Base-by-base conservation (phyloP, 108 stramenopile species). In the Pseudonitzschia multiseries region DNA sequence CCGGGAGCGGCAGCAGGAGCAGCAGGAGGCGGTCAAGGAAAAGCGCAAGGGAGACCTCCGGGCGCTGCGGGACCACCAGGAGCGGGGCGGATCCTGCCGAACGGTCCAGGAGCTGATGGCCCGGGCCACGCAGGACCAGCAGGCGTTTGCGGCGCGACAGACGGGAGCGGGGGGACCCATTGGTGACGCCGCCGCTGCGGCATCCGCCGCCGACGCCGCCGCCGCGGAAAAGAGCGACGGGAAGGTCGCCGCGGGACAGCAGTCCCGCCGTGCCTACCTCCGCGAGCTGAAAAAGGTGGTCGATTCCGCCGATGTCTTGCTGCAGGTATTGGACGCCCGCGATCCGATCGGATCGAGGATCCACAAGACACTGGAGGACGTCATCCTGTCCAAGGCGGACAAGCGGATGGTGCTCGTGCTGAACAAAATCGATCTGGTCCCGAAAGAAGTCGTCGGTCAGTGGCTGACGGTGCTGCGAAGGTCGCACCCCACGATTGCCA, bases 351-450 rank as follows among this genome's bases (percentile, higher is more conserved):
- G 96, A 22, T 95, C 94, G 12, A 80, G 97, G 13, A 91, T 95
- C 70, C 91, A 93, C 76, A 81, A 89, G 32, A 85, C 93, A 21
- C 81, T 99, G 54, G 97, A 97, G 74, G 87, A 94, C 46, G 82
- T 91, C 41, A 94, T 96, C 51, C 69, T 96, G 60, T 76, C 86
- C 26, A 91, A 91, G 60, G 74, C 86, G 22, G 93, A 95, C 76
- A 99, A 99, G 74, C 81, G 89, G 6, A 92, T 99, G 85, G 97
- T 99, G 15, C 75, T 98, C n/a, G 98, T 99, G 2, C 59, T 99
- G 67, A 99, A 99, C 83, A 99, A 99, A 79, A 96, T 98, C 75
- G 97, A 98, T 80, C 84, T 99, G 48, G 95, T 99, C 15, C 99
- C 99, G 18, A 93, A 93, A 72, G 89, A 95, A 10, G 97, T 95